Evolutionary conservation across 1,139 yeast species (phyloP), one percentile per base, ranked within the genome.

Genomic region (Yamadazyma membranifaciens): DNA sequence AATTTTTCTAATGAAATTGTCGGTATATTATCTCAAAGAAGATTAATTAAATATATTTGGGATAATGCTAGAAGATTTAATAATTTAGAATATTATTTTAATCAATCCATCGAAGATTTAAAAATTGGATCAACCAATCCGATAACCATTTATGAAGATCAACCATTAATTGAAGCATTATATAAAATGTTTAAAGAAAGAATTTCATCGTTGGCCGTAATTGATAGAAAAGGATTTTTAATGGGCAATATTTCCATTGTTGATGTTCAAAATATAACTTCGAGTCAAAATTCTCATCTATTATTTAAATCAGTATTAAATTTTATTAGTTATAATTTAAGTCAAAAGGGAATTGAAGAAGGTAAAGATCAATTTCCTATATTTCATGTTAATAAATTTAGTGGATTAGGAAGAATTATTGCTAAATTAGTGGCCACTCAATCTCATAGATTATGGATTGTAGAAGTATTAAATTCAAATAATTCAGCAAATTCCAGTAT

Each of bases 301-400:
- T 73, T 92, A 44, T 83, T 83, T 56, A 83, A 86, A 58, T 75
- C 94, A 7, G 94, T 96, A 60, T 74, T 88, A 56, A 92, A 87
- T 61, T 92, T 91, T 58, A 80, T 92, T 45, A 81, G 95, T 28
- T 86, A 88, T 49, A 89, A 91, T 49, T 75, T 92, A 48, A 83
- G 87, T 52, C 83, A 83, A 47, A 83, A 96, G 56, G 98, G 98
- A 12, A 75, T 92, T 27, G 95, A 84, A 56, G 92, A 89, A 57
- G 96, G 96, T 41, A 89, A 91, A 63, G 98, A 92, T 67, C 91
- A 94, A 36, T 91, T 83, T 73, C 98, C 98, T 12, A 91, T 92
- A 37, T 92, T 92, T 75, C 96, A 91, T 61, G 96, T 91, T 26
- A 84, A 86, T 49, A 78, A 80, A 45, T 76, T 77, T 36, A 81